Conservation (phyloP, 768 basidiomycete genomes). For the Paxillus involutus region DNA sequence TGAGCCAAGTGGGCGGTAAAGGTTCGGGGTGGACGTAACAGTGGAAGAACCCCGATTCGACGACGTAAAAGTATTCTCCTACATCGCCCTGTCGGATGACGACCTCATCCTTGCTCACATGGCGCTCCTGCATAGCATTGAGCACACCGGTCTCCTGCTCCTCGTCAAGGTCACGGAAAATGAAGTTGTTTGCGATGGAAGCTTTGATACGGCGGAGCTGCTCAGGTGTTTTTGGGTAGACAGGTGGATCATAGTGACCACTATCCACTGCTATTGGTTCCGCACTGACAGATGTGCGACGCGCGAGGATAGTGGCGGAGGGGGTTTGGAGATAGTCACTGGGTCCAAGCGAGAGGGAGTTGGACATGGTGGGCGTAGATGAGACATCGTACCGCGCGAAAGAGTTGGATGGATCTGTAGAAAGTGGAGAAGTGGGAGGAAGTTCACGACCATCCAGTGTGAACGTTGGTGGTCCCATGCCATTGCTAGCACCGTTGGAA, state of each 20-base stretch:
- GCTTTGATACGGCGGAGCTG: constrained; percentile 87
- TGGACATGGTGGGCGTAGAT: constrained; percentile 44
- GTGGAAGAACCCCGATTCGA: constrained; percentile 84
- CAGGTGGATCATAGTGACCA: constrained; percentile 62
- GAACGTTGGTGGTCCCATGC: constrained; percentile 51
- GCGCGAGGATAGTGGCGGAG: constrained; percentile 77
- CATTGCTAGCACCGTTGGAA: constrained; percentile 26
- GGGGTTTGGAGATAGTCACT: constrained; percentile 74
- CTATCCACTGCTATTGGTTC: constrained; percentile 90
- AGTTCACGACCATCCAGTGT: constrained; percentile 58
- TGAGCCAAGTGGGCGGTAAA: constrained; percentile 58
- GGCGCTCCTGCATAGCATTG: constrained; percentile 92
- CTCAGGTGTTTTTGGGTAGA: constrained; percentile 75
- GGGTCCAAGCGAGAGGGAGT: constrained; percentile 38
- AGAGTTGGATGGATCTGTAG: constrained; percentile 41
- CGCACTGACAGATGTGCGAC: constrained; percentile 93
- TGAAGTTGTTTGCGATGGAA: constrained; percentile 86
- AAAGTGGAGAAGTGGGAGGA: constrained; percentile 61
- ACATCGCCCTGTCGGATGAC: constrained; percentile 97
- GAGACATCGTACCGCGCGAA: constrained; percentile 53
- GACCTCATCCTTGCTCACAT: constrained; percentile 71
- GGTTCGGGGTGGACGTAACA: constrained; percentile 78
- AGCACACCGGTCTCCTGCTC: constrained; percentile 93
- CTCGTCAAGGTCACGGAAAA: constrained; percentile 95
- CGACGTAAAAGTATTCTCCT: constrained; percentile 97